Evolutionary conservation across 2,329 filamentous ascomycete genomes (phyloP).

Genomic region (Cryphonectria carpinicola): DNA sequence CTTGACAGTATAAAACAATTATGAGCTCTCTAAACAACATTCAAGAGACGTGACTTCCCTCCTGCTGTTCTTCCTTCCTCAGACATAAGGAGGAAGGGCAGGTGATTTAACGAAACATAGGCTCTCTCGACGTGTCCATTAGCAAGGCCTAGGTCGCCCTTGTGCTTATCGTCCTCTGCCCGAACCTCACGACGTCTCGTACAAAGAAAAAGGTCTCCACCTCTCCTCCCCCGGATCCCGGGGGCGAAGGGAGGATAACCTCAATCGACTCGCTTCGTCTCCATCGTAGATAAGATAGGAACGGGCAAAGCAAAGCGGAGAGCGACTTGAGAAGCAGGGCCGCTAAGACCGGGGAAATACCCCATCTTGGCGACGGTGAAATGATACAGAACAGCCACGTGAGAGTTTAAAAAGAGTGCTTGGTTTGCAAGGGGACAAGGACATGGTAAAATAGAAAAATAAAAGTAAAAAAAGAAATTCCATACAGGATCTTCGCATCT

Average conservation of each 20-base stretch:
- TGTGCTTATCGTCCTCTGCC: background rate
- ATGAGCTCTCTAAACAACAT: background rate
- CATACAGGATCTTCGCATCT: background rate
- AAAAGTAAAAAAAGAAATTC: too few species aligned
- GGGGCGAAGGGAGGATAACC: background rate
- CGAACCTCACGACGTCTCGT: background rate
- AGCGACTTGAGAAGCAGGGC: background rate
- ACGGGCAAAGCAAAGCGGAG: slow-evolving; percentile 1
- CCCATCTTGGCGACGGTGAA: background rate
- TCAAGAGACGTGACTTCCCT: background rate
- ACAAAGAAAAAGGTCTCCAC: background rate
- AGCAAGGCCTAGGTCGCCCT: background rate
- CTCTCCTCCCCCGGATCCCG: background rate
- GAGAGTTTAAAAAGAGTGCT: background rate
- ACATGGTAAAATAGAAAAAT: too few species aligned
- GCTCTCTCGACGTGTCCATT: background rate
- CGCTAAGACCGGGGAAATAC: background rate
- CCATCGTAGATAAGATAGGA: slow-evolving; percentile 5
- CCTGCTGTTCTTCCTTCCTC: background rate
- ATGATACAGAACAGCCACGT: background rate
- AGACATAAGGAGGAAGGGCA: background rate
- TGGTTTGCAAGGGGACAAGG: background rate
- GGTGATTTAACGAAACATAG: background rate
- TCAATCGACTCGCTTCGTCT: background rate
- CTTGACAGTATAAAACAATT: background rate